Base-by-base conservation (phyloP, 192 early-diverging fungal genomes). In the Phlyctochytrium arcticum region DNA sequence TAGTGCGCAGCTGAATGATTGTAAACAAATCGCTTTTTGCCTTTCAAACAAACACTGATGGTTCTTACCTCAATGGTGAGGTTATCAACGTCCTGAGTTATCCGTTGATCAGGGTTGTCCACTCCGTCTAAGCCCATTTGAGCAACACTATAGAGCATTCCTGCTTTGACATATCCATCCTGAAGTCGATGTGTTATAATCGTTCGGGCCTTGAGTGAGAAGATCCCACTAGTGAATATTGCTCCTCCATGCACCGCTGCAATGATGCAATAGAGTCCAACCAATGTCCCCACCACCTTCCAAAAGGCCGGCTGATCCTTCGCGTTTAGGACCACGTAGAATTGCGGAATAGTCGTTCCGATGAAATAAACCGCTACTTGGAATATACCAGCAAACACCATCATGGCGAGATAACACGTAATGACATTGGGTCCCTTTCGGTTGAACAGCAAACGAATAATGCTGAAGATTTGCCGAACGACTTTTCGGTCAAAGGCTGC, bases 31-130 rank as follows among this genome's bases (percentile, higher is more conserved):
- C 15, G 34, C 9, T 36, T n/a, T n/a, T n/a, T n/a, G n/a, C n/a
- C n/a, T n/a, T n/a, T n/a, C n/a, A n/a, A n/a, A n/a, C n/a, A n/a
- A n/a, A n/a, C n/a, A n/a, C n/a, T n/a, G n/a, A n/a, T n/a, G n/a
- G n/a, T n/a, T 33, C 61, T 30, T 21, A 73, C 71, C 57, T 50
- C 72, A 17, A 86, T 85, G 17, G 89, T 42, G 33, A 97, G 84
- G 48, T 87, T 87, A 66, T 91, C 92, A 34, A 93, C 83, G 69
- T 97, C 94, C 72, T 94, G 91, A 17, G 93, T 81, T 36, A 95
- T 92, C 15, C 93, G 85, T 71, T 93, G 91, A 66, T 97, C 94
- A 6, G 66, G 64, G 68, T 73, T 67, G 36, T 73, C 70, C 26
- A 62, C 35, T 36, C 50, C 39, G 42, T 33, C 51, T 15, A 9